Percentiles rank a stretch among this genome's conserved stretches.
Conservation (phyloP, 768 basidiomycete genomes). For the Hydnum rufescens region DNA sequence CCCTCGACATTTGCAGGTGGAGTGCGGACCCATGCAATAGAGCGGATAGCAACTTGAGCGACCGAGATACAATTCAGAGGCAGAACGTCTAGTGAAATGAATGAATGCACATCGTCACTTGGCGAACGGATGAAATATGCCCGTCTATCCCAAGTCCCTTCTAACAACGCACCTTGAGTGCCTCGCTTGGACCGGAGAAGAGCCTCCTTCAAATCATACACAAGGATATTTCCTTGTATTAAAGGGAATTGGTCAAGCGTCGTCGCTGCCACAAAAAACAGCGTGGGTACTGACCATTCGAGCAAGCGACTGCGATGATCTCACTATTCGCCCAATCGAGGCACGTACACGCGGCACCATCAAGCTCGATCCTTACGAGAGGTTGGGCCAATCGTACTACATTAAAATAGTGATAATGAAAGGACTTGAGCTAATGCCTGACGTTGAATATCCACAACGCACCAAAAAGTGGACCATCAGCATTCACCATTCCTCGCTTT, state of each 20-base stretch:
- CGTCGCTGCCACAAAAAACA: background rate
- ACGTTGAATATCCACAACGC: slow-evolving; percentile 3
- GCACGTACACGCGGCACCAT: slow-evolving; percentile 55
- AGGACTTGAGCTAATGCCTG: background rate
- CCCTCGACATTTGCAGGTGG: slow-evolving; percentile 24
- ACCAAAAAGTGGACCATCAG: slow-evolving; percentile 10
- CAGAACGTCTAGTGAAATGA: slow-evolving; percentile 19
- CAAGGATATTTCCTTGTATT: slow-evolving; percentile 17
- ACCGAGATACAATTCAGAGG: slow-evolving; percentile 54
- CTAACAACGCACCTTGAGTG: background rate
- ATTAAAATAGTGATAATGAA: background rate
- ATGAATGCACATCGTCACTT: slow-evolving; percentile 8
- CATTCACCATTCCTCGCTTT: background rate
- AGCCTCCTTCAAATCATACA: slow-evolving; percentile 18
- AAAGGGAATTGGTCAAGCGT: background rate
- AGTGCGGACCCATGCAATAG: slow-evolving; percentile 51
- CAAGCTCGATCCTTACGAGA: slow-evolving; percentile 47
- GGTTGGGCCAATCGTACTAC: slow-evolving; percentile 44
- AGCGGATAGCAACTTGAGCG: slow-evolving; percentile 66
- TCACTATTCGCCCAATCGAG: slow-evolving; percentile 87
- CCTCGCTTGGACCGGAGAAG: background rate
- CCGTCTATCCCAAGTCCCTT: background rate
- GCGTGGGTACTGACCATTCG: slow-evolving; percentile 39
- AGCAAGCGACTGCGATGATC: slow-evolving; percentile 59
- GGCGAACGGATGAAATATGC: background rate